These are phyloP conservation scores for Volvox reticuliferus DNA, from an alignment of 139 green algal species.

Conservation along the genomic window DNA sequence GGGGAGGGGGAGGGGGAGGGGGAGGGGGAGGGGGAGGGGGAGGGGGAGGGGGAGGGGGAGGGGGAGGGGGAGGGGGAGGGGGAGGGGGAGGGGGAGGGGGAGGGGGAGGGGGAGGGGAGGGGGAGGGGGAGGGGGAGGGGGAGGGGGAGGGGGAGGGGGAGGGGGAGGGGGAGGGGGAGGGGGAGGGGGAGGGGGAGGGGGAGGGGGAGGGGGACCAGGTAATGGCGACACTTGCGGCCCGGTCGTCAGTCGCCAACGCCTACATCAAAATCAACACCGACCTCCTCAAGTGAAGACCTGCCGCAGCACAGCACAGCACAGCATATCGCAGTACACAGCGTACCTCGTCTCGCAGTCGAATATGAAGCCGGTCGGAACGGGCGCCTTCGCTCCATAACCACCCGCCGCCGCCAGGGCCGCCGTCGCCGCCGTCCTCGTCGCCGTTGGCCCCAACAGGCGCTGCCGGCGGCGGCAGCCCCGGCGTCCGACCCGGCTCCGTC, in stretches of 20 bases:
- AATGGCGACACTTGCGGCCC: too few species aligned
- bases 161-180: background rate
- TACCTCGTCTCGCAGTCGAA: constrained; percentile 24
- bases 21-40: too few species aligned
- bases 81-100: background rate
- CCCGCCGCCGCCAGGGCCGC: background rate
- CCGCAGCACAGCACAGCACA: too few species aligned
- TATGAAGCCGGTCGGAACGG: background rate
- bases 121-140: background rate
- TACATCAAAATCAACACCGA: too few species aligned
- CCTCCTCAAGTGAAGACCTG: too few species aligned
- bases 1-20: too few species aligned
- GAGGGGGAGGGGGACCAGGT: background rate
- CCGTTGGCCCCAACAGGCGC: background rate
- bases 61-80: too few species aligned
- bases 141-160: background rate
- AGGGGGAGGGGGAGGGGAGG: background rate
- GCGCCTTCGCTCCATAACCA: background rate
- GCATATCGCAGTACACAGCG: background rate
- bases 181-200: background rate
- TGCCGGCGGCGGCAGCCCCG: constrained; percentile 23
- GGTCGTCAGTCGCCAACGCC: too few species aligned
- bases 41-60: too few species aligned
- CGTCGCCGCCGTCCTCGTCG: background rate
- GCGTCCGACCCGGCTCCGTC: background rate